Evolutionary conservation across 148 eudicot species (phyloP).

Genomic region (Rhododendron molle): DNA sequence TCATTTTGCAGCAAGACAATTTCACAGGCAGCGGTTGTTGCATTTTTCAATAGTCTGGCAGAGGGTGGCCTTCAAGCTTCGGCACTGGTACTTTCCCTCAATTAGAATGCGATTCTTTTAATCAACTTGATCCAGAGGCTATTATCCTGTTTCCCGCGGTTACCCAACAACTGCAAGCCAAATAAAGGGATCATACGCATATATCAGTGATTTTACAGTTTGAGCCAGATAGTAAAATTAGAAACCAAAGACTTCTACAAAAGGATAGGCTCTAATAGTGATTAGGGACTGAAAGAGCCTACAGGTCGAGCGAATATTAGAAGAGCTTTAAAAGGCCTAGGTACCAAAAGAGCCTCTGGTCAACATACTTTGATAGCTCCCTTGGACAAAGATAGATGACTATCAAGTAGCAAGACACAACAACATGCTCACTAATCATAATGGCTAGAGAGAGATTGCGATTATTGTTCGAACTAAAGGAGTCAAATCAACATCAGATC

Average conservation of each 20-base stretch:
- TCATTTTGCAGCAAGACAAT: slow-evolving; percentile 47
- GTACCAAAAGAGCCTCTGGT: not conserved
- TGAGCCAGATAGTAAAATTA: not conserved
- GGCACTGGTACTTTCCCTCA: slow-evolving; percentile 38
- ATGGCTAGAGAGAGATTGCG: not conserved
- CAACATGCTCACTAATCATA: not conserved
- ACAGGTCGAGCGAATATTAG: not conserved
- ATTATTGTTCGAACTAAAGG: not conserved
- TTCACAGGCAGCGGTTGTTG: slow-evolving; percentile 47
- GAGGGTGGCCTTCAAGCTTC: slow-evolving; percentile 57
- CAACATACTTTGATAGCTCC: not conserved
- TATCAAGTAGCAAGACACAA: not conserved
- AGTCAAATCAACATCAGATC: not conserved
- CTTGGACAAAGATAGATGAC: not conserved
- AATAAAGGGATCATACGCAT: not conserved
- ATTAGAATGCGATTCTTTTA: not conserved
- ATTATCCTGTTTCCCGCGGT: not conserved
- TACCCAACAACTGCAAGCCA: not conserved
- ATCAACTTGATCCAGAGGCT: not conserved
- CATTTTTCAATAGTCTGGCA: slow-evolving; percentile 55
- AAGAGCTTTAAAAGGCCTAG: not conserved
- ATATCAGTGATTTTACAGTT: not conserved
- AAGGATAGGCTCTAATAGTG: not conserved
- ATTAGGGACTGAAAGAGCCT: not conserved
- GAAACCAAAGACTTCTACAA: not conserved